Conservation (phyloP, 2,329 filamentous ascomycete species). For the Microdochium paspali region DNA sequence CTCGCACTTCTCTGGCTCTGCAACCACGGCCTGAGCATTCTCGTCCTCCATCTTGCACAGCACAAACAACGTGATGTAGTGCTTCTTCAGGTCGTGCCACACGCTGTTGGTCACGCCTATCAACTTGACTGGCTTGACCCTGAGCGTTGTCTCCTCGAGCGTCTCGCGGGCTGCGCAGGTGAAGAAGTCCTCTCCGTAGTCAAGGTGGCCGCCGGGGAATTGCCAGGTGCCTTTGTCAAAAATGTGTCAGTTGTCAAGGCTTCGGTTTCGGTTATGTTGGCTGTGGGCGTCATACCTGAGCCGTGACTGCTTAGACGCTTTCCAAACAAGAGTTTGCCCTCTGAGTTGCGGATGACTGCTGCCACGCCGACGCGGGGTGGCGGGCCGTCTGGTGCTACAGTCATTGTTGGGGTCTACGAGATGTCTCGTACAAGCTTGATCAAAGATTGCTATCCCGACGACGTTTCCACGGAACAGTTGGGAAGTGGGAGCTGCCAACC, state of each 20-base stretch:
- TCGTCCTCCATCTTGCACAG: constrained; percentile 38
- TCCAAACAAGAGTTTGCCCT: constrained; percentile 36
- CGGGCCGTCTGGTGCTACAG: not conserved
- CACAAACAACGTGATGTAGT: constrained; percentile 70
- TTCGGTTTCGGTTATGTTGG: no score
- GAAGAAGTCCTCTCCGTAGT: constrained; percentile 54
- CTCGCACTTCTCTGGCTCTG: constrained; percentile 41
- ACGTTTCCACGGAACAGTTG: no score
- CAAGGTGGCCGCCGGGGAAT: constrained; percentile 68
- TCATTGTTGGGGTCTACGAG: not conserved
- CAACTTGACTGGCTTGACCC: constrained; percentile 40
- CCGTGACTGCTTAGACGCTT: constrained; percentile 39
- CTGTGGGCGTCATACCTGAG: constrained; percentile 25
- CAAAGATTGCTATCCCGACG: no score
- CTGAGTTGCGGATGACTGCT: constrained; percentile 30
- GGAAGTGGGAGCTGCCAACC: no score
- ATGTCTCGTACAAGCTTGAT: no score
- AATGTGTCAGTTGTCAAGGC: no score
- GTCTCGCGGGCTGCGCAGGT: constrained; percentile 58
- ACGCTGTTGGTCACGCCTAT: constrained; percentile 58
- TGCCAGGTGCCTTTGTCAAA: constrained; percentile 45
- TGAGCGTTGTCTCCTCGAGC: constrained; percentile 60
- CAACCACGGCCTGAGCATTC: constrained; percentile 34
- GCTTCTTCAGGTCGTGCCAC: constrained; percentile 49
- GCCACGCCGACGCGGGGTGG: constrained; percentile 37